Evolutionary conservation across 495 filamentous ascomycete genomes (phyloP).

Genomic region (Talaromyces nanjingensis): DNA sequence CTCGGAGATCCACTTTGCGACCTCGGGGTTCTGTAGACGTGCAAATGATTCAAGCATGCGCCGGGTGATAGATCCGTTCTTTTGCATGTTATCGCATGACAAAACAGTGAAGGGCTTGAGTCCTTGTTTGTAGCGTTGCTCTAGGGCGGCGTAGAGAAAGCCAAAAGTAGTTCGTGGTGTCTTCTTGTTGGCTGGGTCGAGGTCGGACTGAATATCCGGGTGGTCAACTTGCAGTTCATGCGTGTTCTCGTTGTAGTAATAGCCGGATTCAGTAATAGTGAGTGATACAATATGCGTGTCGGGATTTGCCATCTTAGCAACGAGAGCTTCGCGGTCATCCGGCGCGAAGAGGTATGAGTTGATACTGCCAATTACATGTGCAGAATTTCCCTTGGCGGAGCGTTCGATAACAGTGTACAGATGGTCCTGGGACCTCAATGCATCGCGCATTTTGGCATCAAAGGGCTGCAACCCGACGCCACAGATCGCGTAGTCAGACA

Average conservation of each 20-base stretch:
- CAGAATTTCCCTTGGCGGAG: conserved; percentile 35
- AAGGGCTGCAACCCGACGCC: conserved; percentile 42
- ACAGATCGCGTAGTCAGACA: conserved; percentile 37
- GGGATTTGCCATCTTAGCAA: conserved; percentile 43
- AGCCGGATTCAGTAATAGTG: conserved; percentile 45
- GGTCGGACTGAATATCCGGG: conserved; percentile 41
- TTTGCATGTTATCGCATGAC: conserved; percentile 48
- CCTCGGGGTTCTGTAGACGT: conserved; percentile 28
- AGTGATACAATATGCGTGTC: conserved; percentile 45
- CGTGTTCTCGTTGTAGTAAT: conserved; percentile 47
- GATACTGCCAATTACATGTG: conserved; percentile 41
- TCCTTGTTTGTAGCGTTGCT: conserved; percentile 30
- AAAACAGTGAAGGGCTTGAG: conserved; percentile 43
- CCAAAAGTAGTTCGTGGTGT: conserved; percentile 38
- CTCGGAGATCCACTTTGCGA: conserved; percentile 38
- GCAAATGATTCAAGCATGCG: conserved; percentile 43
- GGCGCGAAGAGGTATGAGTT: conserved; percentile 43
- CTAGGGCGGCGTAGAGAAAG: conserved; percentile 41
- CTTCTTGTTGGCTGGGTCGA: conserved; percentile 32
- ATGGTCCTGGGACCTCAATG: conserved; percentile 34
- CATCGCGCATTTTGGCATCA: conserved; percentile 39
- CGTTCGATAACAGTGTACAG: conserved; percentile 44
- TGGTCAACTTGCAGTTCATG: conserved; percentile 39
- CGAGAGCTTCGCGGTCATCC: conserved; percentile 38
- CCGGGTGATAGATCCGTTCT: conserved; percentile 42